Percentiles rank a stretch among this genome's conserved stretches.
phyloP scores from a whole-genome alignment of 768 basidiomycete genomes.

The Artomyces pyxidatus region DNA sequence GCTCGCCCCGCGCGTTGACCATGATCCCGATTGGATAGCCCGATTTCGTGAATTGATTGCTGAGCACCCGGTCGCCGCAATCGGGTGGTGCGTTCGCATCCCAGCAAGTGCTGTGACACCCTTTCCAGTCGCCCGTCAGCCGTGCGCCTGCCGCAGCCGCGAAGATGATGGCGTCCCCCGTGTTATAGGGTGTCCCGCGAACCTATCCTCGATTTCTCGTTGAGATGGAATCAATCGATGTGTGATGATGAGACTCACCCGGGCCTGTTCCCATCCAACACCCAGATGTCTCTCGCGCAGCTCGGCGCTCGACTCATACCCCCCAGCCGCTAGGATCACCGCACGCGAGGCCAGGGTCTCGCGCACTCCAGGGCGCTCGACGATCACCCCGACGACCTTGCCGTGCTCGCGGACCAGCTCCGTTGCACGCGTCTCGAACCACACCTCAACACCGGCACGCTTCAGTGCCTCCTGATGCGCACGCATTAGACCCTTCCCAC shows the following conservation, averaged over 20 bases:
- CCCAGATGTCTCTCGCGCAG: slow-evolving; percentile 50
- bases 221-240: neutral
- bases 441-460: slow-evolving; percentile 42
- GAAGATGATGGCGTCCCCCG: slow-evolving; percentile 55
- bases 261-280: slow-evolving; percentile 48
- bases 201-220: too few relatives aligned
- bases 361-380: slow-evolving; percentile 30
- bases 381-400: slow-evolving; percentile 38
- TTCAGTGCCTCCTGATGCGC: slow-evolving; percentile 44
- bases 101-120: slow-evolving; percentile 71
- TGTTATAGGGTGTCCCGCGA: slow-evolving; percentile 64
- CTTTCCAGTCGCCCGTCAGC: slow-evolving; percentile 55
- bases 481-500: slow-evolving; percentile 59
- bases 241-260: slow-evolving; percentile 26
- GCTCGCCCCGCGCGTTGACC: slow-evolving; percentile 47
- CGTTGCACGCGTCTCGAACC: slow-evolving; percentile 47
- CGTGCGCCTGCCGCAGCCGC: slow-evolving; percentile 44
- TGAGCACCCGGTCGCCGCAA: slow-evolving; percentile 46
- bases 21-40: slow-evolving; percentile 67
- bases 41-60: slow-evolving; percentile 68
- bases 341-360: slow-evolving; percentile 32
- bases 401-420: slow-evolving; percentile 29
- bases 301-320: slow-evolving; percentile 51
- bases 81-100: slow-evolving; percentile 50
- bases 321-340: slow-evolving; percentile 58